Evolutionary conservation across 805 yeast species (phyloP), one percentile per base, ranked within the genome.

Genomic region (Candida mattraensis): DNA sequence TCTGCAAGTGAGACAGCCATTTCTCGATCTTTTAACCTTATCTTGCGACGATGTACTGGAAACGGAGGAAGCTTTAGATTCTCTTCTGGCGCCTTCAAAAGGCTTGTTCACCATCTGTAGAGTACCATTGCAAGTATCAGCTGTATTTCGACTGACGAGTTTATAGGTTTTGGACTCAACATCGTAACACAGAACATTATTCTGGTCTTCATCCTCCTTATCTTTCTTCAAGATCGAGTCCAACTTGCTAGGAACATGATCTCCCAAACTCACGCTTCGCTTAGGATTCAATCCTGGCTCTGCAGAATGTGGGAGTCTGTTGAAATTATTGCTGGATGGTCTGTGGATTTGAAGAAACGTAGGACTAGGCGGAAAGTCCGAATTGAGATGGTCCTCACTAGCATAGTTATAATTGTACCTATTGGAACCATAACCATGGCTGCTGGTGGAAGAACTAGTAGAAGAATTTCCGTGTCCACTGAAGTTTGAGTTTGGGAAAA

Each of bases 1-100:
- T 28, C 93, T 72, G 48, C 95, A 85, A 1, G 94, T 83, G 27
- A 82, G 63, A 55, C 94, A 85, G 0, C 95, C 95, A 69, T 70
- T 67, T 50, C 86, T 67, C 12, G 83, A 77, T 38, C 87, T 63
- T 48, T 66, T 74, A n/a, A 66, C 47, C 43, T 63, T 68, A 11
- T 36, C 44, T 2, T 26, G 41, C 18, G 35, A 29, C 12, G 26
- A 36, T 5, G 15, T 14, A 24, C 36, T 24, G 7, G 34, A 32
- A 7, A 13, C 16, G 20, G 39, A 35, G 10, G 41, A 32, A 5
- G 23, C 28, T n/a, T 14, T 12, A 7, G 30, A 24, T 18, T 34
- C 28, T 4, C 24, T 11, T 6, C n/a, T 28, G 10, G 37, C 28
- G 18, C 19, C 31, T 3, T 37, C n/a, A 13, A 35, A 29, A 21